phyloP scores from a whole-genome alignment of 2,329 filamentous ascomycete genomes.

The Trichoderma aggressivum region DNA sequence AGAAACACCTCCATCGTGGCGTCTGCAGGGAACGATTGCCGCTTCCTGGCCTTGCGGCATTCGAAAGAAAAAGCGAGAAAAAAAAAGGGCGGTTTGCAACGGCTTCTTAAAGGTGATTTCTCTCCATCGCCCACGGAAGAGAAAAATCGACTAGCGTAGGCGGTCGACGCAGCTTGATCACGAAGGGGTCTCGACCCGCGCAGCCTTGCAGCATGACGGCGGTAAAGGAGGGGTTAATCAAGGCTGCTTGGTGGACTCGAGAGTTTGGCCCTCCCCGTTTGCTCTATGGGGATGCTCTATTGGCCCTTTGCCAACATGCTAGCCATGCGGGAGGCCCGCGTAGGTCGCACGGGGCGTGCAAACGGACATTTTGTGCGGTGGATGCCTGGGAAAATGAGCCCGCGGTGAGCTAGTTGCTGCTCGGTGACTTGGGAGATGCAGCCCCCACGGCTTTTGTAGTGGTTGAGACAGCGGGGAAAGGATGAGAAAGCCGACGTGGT shows the following conservation, averaged over 20 bases:
- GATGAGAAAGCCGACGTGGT: not conserved
- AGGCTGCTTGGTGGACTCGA: not conserved
- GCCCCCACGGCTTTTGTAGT: not conserved
- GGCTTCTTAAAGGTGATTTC: not conserved
- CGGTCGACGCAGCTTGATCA: not conserved
- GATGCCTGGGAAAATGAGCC: not conserved
- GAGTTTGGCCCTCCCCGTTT: not conserved
- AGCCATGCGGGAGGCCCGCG: not conserved
- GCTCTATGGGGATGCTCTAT: not conserved
- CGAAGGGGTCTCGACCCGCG: not conserved
- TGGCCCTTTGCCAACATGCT: not conserved
- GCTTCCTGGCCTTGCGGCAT: not conserved
- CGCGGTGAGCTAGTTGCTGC: not conserved
- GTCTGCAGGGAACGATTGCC: not conserved
- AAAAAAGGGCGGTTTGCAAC: not conserved
- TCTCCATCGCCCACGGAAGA: not conserved
- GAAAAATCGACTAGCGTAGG: not conserved
- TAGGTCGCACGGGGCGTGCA: not conserved
- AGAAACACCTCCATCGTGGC: slow-evolving; percentile 47
- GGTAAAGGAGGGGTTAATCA: slow-evolving; percentile 3
- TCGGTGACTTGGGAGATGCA: not conserved
- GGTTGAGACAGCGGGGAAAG: not conserved
- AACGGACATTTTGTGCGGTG: not conserved
- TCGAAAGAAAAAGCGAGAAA: not conserved
- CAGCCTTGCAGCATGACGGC: not conserved